Conservation (phyloP, 495 filamentous ascomycete species). For the Apodospora peruviana region DNA sequence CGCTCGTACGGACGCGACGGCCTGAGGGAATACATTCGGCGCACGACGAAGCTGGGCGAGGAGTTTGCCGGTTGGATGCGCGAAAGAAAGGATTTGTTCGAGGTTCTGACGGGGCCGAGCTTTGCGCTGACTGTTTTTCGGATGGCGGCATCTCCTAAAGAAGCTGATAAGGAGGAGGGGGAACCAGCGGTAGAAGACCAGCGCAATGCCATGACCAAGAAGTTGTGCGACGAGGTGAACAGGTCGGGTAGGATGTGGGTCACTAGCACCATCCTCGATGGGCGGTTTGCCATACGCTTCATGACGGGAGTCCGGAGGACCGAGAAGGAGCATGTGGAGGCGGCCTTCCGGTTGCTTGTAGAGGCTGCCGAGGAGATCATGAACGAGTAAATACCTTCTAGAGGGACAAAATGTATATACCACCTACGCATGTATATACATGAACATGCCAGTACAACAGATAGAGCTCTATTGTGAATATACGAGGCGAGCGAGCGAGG, state of each 20-base stretch:
- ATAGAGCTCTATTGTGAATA: not conserved
- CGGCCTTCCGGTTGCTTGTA: constrained; percentile 76
- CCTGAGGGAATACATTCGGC: constrained; percentile 65
- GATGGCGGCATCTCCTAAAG: no score
- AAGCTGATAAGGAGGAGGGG: constrained; percentile 32
- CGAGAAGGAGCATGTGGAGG: constrained; percentile 64
- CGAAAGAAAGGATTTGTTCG: constrained; percentile 65
- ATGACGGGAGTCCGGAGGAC: constrained; percentile 61
- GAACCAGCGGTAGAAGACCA: no score
- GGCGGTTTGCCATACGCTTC: constrained; percentile 74
- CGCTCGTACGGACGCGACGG: constrained; percentile 79
- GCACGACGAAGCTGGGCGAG: constrained; percentile 62
- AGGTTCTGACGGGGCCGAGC: constrained; percentile 65
- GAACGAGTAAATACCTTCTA: no score
- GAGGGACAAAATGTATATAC: no score
- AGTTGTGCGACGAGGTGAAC: constrained; percentile 74
- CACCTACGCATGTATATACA: not conserved
- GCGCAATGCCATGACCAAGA: constrained; percentile 65
- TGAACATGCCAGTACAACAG: not conserved
- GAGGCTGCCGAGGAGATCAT: constrained; percentile 54
- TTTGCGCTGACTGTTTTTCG: constrained; percentile 81
- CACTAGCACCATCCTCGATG: constrained; percentile 72
- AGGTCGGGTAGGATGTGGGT: constrained; percentile 74
- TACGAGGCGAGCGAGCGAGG: not conserved
- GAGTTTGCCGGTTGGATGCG: constrained; percentile 56